Evolutionary conservation across 345 rosid species (phyloP), one percentile per base, ranked within the genome.

Genomic region (Gossypium bickii): DNA sequence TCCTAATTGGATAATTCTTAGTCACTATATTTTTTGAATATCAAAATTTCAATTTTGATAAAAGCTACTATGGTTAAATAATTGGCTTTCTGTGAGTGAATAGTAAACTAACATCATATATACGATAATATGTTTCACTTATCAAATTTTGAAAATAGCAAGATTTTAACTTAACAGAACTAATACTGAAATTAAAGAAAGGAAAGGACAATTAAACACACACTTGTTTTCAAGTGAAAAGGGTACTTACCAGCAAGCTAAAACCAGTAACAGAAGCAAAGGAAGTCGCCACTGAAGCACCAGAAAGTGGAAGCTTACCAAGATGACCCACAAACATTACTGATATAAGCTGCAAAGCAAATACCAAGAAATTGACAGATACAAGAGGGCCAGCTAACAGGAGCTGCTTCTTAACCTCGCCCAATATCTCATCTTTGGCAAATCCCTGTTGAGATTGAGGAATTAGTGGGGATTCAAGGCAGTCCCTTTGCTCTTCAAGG

Each of bases 251-350:
- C 78, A 85, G 59, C 53, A 87, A 78, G 66, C 78, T 71, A 79
- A 87, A 87, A 22, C 88, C 82, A 7, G 88, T 80, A 38, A 85
- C 87, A 0, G 81, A 82, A 78, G 84, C 81, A 4, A 85, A 85
- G 57, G 84, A 80, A 52, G 86, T 82, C 51, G 90, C 85, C 27
- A 87, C 75, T 1, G 83, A 79, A 76, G 88, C 85, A 52, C 87
- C 80, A 1, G 87, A 77, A 47, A 87, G 84, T 1, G 87, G 57
- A 53, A 82, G 56, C 64, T 71, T 71, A 34, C 63, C 77, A 13
- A 67, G 71, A 67, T 67, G 71, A 67, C 71, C 71, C 4, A 67
- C 71, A 12, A 45, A 67, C 71, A 86, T 84, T 18, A 85, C 80
- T 12, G 81, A 77, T 49, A 80, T 74, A n/a, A 80, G 24, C 56